These are phyloP conservation scores for Colletotrichum sp. DNA, from an alignment of 2,329 filamentous ascomycete species.

Conservation along the genomic window DNA sequence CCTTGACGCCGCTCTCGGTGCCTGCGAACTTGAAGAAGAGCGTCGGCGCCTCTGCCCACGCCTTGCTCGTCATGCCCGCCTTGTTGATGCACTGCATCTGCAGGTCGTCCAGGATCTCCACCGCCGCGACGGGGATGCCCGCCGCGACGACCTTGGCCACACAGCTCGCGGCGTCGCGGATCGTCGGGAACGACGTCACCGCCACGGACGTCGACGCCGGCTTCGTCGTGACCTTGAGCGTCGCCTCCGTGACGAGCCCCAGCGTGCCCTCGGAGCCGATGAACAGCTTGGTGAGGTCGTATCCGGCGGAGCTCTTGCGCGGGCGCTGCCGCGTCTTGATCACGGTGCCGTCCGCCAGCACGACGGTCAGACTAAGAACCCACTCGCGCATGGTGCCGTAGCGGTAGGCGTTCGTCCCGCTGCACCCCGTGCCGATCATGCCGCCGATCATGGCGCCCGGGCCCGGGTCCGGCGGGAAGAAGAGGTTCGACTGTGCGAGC, in stretches of 20 bases:
- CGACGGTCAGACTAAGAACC: slow-evolving; percentile 86
- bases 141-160: slow-evolving; percentile 80
- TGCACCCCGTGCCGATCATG: slow-evolving; percentile 77
- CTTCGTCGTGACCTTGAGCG: slow-evolving; percentile 82
- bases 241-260: slow-evolving; percentile 89
- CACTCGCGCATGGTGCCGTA: slow-evolving; percentile 96
- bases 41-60: slow-evolving; percentile 75
- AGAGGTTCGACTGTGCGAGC: slow-evolving; percentile 73
- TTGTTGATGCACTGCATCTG: slow-evolving; percentile 78
- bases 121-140: slow-evolving; percentile 85
- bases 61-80: slow-evolving; percentile 67
- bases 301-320: slow-evolving; percentile 88
- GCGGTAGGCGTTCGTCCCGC: slow-evolving; percentile 87
- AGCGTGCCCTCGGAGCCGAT: slow-evolving; percentile 92
- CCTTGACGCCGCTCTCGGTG: slow-evolving; percentile 72
- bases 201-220: slow-evolving; percentile 83
- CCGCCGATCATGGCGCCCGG: slow-evolving; percentile 93
- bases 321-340: slow-evolving; percentile 89
- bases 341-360: slow-evolving; percentile 86
- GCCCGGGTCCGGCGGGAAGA: slow-evolving; percentile 91
- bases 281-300: slow-evolving; percentile 88
- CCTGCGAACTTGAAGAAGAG: slow-evolving; percentile 87
- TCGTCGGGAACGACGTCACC: slow-evolving; percentile 61
- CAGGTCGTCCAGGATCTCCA: slow-evolving; percentile 90
- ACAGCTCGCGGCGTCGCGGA: slow-evolving; percentile 78